phyloP scores from a whole-genome alignment of 2,329 filamentous ascomycete genomes.

The Macroventuria anomochaeta region DNA sequence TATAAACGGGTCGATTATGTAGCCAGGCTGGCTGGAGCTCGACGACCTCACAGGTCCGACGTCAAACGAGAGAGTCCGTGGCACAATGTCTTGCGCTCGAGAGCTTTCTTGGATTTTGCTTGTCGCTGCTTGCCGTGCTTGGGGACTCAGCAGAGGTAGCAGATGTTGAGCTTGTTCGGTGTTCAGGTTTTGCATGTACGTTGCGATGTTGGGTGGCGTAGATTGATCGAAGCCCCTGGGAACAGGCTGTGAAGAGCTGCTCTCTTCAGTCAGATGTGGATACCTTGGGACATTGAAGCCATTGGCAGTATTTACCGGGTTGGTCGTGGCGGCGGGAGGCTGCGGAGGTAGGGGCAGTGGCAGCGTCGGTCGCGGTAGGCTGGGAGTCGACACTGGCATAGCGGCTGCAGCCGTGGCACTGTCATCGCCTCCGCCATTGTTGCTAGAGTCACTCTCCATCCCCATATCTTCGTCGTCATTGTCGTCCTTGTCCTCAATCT shows the following conservation, averaged over 20 bases:
- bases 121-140: constrained; percentile 8
- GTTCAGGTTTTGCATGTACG: constrained; percentile 20
- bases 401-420: neutral
- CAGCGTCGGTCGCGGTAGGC: constrained; percentile 1
- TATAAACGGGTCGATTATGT: neutral
- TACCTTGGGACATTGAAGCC: neutral
- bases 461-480: neutral
- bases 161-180: constrained; percentile 15
- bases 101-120: neutral
- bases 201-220: constrained; percentile 7
- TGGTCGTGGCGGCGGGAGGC: neutral
- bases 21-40: neutral
- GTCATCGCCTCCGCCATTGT: neutral
- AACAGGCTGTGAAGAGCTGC: neutral
- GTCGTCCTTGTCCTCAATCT: no score
- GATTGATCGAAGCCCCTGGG: neutral
- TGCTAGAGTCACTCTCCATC: constrained; percentile 4
- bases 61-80: neutral
- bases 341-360: neutral
- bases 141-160: constrained; percentile 10
- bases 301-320: neutral
- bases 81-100: neutral
- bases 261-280: no score
- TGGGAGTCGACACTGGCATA: neutral
- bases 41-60: neutral